Base-by-base conservation (phyloP, 345 rosid genomes). In the Linum lewisii region DNA sequence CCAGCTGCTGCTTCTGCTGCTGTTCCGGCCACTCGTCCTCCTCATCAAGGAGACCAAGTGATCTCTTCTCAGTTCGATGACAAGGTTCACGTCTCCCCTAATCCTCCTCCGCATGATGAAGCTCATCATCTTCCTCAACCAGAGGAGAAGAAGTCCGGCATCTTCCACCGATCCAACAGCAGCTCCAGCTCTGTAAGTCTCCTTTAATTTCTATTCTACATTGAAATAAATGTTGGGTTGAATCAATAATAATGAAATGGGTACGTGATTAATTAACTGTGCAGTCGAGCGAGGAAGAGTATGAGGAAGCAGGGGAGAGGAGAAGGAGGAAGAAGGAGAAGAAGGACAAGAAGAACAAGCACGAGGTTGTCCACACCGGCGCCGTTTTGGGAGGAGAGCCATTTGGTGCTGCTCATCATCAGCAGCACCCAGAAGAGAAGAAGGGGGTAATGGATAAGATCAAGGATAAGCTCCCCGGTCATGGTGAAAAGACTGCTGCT, bases 271-370 rank as follows among this genome's bases (percentile, higher is more conserved):
- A 26, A 20, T 60, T 16, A 1, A 0, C n/a, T 20, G 61, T 60
- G 25, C 81, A 86, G 99, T 89, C 97, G 0, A 81, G 92, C 29
- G 94, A 85, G 21, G 95, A 89, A 67, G 98, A 84, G 73, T 95
- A 72, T 20, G 86, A 64, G 10, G 87, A 81, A 49, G 95, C 59
- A 25, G 82, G 60, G 18, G 79, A 72, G 73, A 77, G 80, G 67
- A 79, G 81, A 75, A 80, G 84, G 75, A 78, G 70, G 60, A 84
- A 76, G 73, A 65, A 77, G 56, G 79, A 88, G 73, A 78, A 81
- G 75, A 82, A 81, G 4, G 70, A 70, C 80, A 82, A 70, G 77
- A 82, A 73, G 23, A 53, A 73, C 20, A 42, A 64, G 25, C 54
- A 69, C 1, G 69, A 57, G 49, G 55, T 47, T n/a, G n/a, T n/a